Evolutionary conservation across 2,329 filamentous ascomycete genomes (phyloP).

Genomic region (Trichoderma sp.): DNA sequence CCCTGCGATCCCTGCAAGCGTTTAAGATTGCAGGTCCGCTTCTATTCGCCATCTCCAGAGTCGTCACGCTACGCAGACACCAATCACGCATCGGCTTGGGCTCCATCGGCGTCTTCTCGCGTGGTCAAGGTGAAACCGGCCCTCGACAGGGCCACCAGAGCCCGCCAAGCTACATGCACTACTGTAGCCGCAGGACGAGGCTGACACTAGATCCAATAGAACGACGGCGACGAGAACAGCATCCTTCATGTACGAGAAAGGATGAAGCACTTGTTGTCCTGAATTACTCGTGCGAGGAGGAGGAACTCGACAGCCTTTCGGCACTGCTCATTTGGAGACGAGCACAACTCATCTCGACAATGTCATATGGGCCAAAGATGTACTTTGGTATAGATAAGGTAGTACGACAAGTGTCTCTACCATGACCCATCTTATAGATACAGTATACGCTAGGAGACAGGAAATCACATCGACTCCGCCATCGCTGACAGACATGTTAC

Average conservation of each 20-base stretch:
- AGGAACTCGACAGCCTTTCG: not conserved
- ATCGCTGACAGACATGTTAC: not conserved
- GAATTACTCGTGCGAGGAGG: conserved; percentile 8
- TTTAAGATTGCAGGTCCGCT: conserved; percentile 27
- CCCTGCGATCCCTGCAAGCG: conserved; percentile 24
- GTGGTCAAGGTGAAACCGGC: conserved; percentile 21
- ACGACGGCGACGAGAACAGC: not conserved
- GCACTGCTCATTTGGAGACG: not conserved
- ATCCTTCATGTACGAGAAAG: not conserved
- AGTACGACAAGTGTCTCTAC: no score
- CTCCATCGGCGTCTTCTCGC: conserved; percentile 21
- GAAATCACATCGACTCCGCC: not conserved
- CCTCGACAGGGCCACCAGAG: conserved; percentile 10
- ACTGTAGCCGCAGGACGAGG: conserved; percentile 1
- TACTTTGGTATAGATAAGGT: no score
- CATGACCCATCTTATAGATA: no score
- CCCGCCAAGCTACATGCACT: conserved; percentile 8
- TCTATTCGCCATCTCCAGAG: conserved; percentile 3
- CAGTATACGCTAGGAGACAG: not conserved
- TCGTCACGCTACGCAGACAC: conserved; percentile 15
- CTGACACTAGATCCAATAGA: conserved; percentile 18
- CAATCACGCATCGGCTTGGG: conserved; percentile 12
- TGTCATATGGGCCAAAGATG: no score
- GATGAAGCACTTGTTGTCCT: not conserved
- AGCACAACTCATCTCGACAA: not conserved